Base-by-base conservation (phyloP, 495 filamentous ascomycete species). In the Lasiosphaeria miniovina region DNA sequence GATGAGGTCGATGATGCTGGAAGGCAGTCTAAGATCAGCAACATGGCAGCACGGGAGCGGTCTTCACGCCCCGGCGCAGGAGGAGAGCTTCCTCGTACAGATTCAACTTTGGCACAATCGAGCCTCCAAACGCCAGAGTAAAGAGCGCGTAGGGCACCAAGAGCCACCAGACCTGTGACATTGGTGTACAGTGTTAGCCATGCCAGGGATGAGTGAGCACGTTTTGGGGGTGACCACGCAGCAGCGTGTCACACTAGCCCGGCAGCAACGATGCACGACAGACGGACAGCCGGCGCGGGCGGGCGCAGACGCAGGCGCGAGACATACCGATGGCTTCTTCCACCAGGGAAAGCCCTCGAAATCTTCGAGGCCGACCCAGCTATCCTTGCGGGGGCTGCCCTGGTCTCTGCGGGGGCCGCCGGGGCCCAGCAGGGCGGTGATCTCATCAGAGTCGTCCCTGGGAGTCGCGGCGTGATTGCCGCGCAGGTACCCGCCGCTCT, bases 121-220 rank as follows among this genome's bases (percentile, higher is more conserved):
- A 80, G 61, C 89, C 92, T 24, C 94, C 94, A 67, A 91, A 91
- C 0, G 91, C 92, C 48, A 96, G 75, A 0, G 90, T 88, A 69
- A 87, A 91, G 6, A 95, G 67, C 32, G 88, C 74, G 69, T 90
- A 91, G 4, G 90, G 87, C 0, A 82, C 84, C 9, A 98, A 65
- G 14, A 98, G 75, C 90, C 93, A 98, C 71, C 81, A 90, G 40
- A 96, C 82, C 90, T 96, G 56, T 38, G 24, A 24, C 24, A 24
- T 24, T 2, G 24, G 24, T 24, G 24, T 24, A 24, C 24, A 24
- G 24, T 24, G 24, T 24, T 24, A 24, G 24, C 24, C 24, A 24
- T 24, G 24, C 24, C 24, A 24, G 24, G 24, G 24, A 24, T 24
- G 24, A 24, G 24, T 24, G 24, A 24, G 24, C 24, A 24, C 24